phyloP scores from a whole-genome alignment of 2,329 filamentous ascomycete genomes.

The Dactylonectria macrodidyma region DNA sequence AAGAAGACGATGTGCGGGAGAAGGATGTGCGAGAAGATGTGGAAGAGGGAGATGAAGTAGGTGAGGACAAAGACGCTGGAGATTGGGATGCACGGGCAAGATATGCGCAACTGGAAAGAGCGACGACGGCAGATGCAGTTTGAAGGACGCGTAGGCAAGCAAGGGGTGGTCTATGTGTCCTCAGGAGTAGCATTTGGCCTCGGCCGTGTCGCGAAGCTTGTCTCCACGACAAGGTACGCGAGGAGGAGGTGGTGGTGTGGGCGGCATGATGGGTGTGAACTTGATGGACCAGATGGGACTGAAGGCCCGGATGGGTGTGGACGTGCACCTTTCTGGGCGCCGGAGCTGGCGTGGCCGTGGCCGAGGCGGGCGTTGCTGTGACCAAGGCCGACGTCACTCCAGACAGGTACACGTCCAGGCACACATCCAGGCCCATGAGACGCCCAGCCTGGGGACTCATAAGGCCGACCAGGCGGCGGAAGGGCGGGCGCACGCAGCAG shows the following conservation, averaged over 20 bases:
- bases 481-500: not conserved
- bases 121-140: slow-evolving; percentile 44
- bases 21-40: slow-evolving; percentile 11
- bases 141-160: slow-evolving; percentile 41
- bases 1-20: slow-evolving; percentile 2
- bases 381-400: slow-evolving; percentile 47
- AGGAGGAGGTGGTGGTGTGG: not conserved
- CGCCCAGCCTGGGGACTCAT: slow-evolving; percentile 54
- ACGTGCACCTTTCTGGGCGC: slow-evolving; percentile 25
- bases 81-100: slow-evolving; percentile 42
- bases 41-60: slow-evolving; percentile 22
- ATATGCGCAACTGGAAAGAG: slow-evolving; percentile 46
- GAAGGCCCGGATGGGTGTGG: slow-evolving; percentile 7
- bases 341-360: slow-evolving; percentile 22
- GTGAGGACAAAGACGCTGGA: slow-evolving; percentile 8
- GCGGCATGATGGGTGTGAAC: slow-evolving; percentile 24
- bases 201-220: slow-evolving; percentile 41
- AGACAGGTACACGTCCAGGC: slow-evolving; percentile 46
- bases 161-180: slow-evolving; percentile 42
- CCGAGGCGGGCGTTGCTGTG: slow-evolving; percentile 37
- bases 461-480: slow-evolving; percentile 31
- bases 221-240: slow-evolving; percentile 42
- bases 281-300: not conserved
- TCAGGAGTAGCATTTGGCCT: slow-evolving; percentile 45
- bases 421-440: slow-evolving; percentile 49